Evolutionary conservation across 495 filamentous ascomycete genomes (phyloP).

Genomic region (Podospora pseudoanserina): DNA sequence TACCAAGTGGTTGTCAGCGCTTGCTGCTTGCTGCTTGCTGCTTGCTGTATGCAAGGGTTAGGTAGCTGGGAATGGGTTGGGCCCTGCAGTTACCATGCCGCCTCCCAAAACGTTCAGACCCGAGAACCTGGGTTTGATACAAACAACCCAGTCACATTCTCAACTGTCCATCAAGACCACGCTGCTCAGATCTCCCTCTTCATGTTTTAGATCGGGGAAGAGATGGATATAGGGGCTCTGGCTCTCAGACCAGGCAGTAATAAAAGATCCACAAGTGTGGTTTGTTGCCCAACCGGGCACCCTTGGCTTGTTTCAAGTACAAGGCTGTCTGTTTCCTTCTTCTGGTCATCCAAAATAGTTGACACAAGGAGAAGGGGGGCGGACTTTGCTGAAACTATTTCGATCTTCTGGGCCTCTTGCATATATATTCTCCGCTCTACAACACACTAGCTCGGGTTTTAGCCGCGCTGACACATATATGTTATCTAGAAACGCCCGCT

Average conservation of each 20-base stretch:
- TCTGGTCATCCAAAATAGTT: background rate
- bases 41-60: background rate
- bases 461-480: background rate
- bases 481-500: constrained; percentile 30
- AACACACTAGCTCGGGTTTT: constrained; percentile 8
- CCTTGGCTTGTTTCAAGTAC: constrained; percentile 9
- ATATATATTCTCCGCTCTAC: background rate
- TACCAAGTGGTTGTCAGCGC: background rate
- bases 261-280: constrained; percentile 9
- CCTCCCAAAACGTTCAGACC: background rate
- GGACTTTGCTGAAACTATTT: background rate
- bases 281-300: constrained; percentile 5
- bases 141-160: background rate
- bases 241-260: background rate
- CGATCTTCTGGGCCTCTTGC: background rate
- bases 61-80: no score
- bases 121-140: background rate
- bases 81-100: background rate
- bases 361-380: background rate
- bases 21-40: background rate
- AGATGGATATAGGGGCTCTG: background rate
- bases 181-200: background rate
- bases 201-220: background rate
- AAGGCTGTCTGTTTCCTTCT: background rate
- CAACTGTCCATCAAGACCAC: background rate